Conservation (phyloP, 306 rosid species). For the Malus sieversii region DNA sequence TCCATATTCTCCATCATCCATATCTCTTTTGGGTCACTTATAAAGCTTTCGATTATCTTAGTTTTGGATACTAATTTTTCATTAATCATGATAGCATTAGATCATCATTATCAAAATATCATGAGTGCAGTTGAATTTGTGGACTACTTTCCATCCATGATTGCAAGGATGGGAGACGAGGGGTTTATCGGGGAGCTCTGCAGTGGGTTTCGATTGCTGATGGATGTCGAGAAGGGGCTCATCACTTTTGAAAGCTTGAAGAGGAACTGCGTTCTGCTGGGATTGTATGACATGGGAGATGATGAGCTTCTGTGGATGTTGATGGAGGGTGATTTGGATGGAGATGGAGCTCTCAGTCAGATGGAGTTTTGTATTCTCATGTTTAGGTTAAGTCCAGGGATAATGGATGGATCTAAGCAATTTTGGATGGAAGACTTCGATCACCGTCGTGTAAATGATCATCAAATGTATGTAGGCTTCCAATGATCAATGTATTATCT, state of each 20-base stretch:
- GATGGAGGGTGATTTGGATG: constrained; percentile 67
- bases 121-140: constrained; percentile 31
- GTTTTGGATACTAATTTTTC: not conserved
- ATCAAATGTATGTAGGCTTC: not conserved
- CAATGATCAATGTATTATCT: not conserved
- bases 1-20: not conserved
- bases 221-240: constrained; percentile 58
- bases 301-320: constrained; percentile 56
- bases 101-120: not conserved
- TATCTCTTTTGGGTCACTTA: not conserved
- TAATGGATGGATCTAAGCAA: constrained; percentile 17
- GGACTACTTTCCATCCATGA: constrained; percentile 64
- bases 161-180: constrained; percentile 43
- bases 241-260: constrained; percentile 75
- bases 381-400: constrained; percentile 64
- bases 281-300: constrained; percentile 41
- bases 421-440: not conserved
- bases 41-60: not conserved
- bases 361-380: constrained; percentile 66
- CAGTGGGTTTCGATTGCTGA: constrained; percentile 50
- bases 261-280: constrained; percentile 35
- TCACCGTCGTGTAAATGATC: not conserved
- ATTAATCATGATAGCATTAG: not conserved
- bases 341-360: constrained; percentile 59
- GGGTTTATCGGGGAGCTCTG: constrained; percentile 51